Conservation (phyloP, 2,329 filamentous ascomycete species). For the Colletotrichum zoysiae region DNA sequence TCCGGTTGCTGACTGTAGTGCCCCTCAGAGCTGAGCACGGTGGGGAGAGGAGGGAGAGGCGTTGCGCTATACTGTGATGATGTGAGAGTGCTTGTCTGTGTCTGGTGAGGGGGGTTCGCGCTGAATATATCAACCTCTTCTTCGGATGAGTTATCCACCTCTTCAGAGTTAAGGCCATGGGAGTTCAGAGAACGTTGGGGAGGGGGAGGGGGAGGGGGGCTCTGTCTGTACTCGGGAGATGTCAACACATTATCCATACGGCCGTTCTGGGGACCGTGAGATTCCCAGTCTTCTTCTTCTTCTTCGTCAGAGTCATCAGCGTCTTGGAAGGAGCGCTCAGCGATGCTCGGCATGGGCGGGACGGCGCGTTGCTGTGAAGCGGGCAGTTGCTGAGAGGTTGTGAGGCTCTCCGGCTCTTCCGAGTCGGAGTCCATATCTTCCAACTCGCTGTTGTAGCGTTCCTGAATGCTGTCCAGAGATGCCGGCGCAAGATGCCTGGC, state of each 20-base stretch:
- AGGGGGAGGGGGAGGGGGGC: constrained; percentile 11
- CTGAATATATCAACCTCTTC: constrained; percentile 3
- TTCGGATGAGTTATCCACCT: constrained; percentile 22
- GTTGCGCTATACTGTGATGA: constrained; percentile 17
- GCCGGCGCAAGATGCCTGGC: constrained; percentile 3
- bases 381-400: constrained; percentile 29
- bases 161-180: constrained; percentile 2
- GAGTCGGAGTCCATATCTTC: constrained; percentile 39
- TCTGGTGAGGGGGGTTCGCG: not conserved
- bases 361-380: not conserved
- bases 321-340: constrained; percentile 18
- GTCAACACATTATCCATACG: constrained; percentile 19
- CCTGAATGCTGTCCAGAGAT: constrained; percentile 31
- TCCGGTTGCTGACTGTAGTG: not conserved
- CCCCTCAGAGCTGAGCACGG: constrained; percentile 19
- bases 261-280: not conserved
- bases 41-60: not conserved
- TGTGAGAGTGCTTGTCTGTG: constrained; percentile 2
- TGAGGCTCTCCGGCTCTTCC: constrained; percentile 31
- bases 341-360: constrained; percentile 28
- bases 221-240: constrained; percentile 23
- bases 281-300: not conserved
- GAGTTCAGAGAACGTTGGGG: not conserved
- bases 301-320: constrained; percentile 23
- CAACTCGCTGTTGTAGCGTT: constrained; percentile 40